These are phyloP conservation scores for Yamadazyma nakazawae DNA, from an alignment of 805 yeast species.

Conservation along the genomic window DNA sequence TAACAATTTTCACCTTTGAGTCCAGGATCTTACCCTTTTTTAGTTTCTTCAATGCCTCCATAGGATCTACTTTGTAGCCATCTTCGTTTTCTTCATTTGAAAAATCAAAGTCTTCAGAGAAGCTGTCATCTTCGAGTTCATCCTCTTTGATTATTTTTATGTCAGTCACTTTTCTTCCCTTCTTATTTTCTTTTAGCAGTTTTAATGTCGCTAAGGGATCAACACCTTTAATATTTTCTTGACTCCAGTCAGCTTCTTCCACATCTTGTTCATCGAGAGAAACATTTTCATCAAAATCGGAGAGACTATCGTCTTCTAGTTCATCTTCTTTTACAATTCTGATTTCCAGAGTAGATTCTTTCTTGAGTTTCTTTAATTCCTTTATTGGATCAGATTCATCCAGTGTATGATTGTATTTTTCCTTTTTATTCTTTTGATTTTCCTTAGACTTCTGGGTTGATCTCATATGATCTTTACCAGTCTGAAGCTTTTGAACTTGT, in stretches of 20 bases:
- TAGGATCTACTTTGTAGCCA: slow-evolving; percentile 41
- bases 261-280: neutral
- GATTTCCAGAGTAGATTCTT: slow-evolving; percentile 11
- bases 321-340: slow-evolving; percentile 32
- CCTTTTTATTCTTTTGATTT: neutral
- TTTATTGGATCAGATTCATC: slow-evolving; percentile 21
- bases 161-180: slow-evolving; percentile 4
- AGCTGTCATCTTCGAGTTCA: slow-evolving; percentile 25
- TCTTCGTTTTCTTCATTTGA: slow-evolving; percentile 32
- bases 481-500: neutral
- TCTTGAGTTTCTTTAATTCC: slow-evolving; percentile 14
- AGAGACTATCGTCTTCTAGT: slow-evolving; percentile 20
- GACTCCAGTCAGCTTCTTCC: neutral
- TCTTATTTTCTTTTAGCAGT: slow-evolving; percentile 12
- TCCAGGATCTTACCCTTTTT: slow-evolving; percentile 9
- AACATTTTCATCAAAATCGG: neutral
- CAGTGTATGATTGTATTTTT: neutral
- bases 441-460: neutral
- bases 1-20: slow-evolving; percentile 20
- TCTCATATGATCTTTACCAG: too few relatives aligned
- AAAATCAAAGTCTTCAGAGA: slow-evolving; percentile 12
- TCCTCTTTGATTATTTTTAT: slow-evolving; percentile 29
- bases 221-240: slow-evolving; percentile 10
- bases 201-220: slow-evolving; percentile 23
- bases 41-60: slow-evolving; percentile 16